A percentile compares a stretch with the other conserved stretches of the same genome.
Conservation (phyloP, 2,329 filamentous ascomycete genomes). For the Plenodomus tracheiphilus region DNA sequence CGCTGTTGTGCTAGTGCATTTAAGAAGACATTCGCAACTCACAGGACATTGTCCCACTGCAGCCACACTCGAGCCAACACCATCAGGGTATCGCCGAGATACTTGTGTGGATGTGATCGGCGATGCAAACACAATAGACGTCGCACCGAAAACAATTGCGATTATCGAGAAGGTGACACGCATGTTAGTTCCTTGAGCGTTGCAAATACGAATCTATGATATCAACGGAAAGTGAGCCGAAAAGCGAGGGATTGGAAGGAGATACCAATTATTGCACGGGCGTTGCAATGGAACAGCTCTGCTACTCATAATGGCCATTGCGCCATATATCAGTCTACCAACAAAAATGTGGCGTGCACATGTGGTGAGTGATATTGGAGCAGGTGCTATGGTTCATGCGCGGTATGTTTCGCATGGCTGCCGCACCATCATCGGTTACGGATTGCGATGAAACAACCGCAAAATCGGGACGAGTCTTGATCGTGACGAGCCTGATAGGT, state of each 20-base stretch:
- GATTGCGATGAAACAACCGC: slow-evolving; percentile 15
- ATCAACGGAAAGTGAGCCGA: slow-evolving; percentile 1
- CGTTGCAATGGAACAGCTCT: neutral
- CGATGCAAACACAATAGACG: slow-evolving; percentile 22
- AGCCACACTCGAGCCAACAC: slow-evolving; percentile 15
- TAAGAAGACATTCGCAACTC: too few relatives aligned
- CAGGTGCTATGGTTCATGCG: slow-evolving; percentile 9
- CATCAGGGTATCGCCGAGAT: slow-evolving; percentile 7
- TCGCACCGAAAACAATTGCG: slow-evolving; percentile 13
- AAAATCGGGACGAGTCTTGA: neutral
- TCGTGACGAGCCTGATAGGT: neutral
- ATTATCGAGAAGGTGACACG: slow-evolving; percentile 17
- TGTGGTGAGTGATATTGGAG: neutral
- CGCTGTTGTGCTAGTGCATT: slow-evolving; percentile 3
- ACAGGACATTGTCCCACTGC: slow-evolving; percentile 32
- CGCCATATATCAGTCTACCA: neutral
- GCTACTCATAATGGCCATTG: neutral
- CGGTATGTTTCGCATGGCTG: slow-evolving; percentile 16
- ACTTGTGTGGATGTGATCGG: slow-evolving; percentile 15
- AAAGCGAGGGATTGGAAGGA: neutral
- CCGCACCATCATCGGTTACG: slow-evolving; percentile 25
- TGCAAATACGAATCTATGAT: neutral
- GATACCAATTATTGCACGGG: neutral
- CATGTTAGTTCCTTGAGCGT: slow-evolving; percentile 21
- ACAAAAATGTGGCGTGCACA: slow-evolving; percentile 3